Evolutionary conservation across 208 protist genomes (phyloP).

Genomic region (Wallacemonas rigidus): DNA sequence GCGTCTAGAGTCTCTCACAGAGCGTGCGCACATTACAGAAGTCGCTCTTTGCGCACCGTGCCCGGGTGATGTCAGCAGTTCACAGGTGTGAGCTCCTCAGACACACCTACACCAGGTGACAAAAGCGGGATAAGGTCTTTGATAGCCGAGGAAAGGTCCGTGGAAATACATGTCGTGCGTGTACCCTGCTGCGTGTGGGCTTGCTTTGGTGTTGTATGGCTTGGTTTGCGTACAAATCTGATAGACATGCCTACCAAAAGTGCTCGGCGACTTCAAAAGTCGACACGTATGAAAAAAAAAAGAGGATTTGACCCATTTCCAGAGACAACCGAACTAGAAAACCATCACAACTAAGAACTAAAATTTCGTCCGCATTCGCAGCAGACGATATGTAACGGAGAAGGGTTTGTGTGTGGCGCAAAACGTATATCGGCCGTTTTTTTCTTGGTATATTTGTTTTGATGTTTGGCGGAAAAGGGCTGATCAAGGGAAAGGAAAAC

Average conservation of each 20-base stretch:
- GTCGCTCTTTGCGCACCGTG: too few species aligned
- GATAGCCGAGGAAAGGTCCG: too few species aligned
- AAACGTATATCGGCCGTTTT: background rate
- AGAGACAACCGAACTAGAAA: background rate
- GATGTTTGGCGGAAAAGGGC: constrained; percentile 16
- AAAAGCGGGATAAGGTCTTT: too few species aligned
- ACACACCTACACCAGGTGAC: too few species aligned
- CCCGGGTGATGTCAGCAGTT: too few species aligned
- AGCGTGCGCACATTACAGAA: too few species aligned
- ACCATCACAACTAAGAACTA: constrained; percentile 15
- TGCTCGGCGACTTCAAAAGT: constrained; percentile 5
- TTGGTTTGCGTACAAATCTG: constrained; percentile 14
- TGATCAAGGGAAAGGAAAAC: constrained; percentile 15
- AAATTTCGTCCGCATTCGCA: background rate
- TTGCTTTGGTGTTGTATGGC: background rate
- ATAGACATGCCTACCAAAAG: constrained; percentile 15
- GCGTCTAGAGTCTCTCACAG: too few species aligned
- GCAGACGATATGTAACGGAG: background rate
- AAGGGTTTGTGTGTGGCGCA: background rate
- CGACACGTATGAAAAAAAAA: background rate
- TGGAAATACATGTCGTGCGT: too few species aligned
- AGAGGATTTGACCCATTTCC: constrained; percentile 14
- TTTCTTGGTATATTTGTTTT: background rate
- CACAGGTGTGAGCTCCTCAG: too few species aligned
- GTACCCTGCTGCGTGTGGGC: too few species aligned